Evolutionary conservation across 192 early-diverging fungal species (phyloP), one percentile per base, ranked within the genome.

Genomic region (Entrophospora sp.): DNA sequence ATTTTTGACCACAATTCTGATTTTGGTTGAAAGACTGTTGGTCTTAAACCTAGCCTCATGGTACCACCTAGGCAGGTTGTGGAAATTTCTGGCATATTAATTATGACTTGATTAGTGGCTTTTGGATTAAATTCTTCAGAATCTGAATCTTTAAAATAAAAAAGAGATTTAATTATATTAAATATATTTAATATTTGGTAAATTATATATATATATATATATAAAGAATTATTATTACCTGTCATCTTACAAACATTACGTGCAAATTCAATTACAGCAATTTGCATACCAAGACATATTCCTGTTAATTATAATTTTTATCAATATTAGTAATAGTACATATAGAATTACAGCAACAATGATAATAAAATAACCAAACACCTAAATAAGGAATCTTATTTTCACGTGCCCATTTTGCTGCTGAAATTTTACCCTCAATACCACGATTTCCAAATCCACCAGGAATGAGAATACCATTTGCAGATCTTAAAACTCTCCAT

Each of bases 401-500:
- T 77, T 97, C 95, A 74, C 97, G 90, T 30, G 97, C 97, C 89
- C 91, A 97, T 70, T 93, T 97, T 69, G 88, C 88, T 7, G 95
- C 95, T 31, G 88, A 75, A 42, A 99, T 85, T 83, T 89, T 99
- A 63, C 97, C 97, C 71, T 99, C 97, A 55, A 89, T 89, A 69
- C 97, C 97, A 71, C 97, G 91, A 56, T 84, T 82, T 59, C 97
- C 97, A 71, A 99, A 99, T 32, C 97, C 97, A 70, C 97, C 97
- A 27, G 97, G 95, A 32, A 99, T 93, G 36, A 99, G 80, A 61
- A 99, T 94, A 42, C 97, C 97, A 72, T 90, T 72, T 45, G 94
- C 92, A 3, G 80, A 79, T 78, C 90, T 90, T 40, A 99, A 74
- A 20, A 83, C 79, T 71, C 92, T 85, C 97, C 95, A 98, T 12